phyloP scores from a whole-genome alignment of 805 yeast genomes.

The Candida quercuum region DNA sequence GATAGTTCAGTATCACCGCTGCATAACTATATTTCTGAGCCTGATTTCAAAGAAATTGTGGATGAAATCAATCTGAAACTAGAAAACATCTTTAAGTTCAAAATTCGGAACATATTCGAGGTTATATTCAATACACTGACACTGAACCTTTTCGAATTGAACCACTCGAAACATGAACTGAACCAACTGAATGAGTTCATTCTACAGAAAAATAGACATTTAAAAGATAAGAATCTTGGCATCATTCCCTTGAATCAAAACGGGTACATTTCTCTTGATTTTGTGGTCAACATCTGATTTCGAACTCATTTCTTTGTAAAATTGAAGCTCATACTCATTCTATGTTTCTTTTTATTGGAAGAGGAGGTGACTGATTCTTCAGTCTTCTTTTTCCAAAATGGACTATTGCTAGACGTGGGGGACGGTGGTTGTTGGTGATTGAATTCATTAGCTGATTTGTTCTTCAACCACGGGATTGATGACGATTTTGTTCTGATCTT shows the following conservation, averaged over 20 bases:
- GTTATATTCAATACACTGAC: no score
- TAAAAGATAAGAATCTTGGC: no score
- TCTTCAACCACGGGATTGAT: background rate
- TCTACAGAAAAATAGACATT: no score
- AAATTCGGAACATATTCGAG: slow-evolving; percentile 36
- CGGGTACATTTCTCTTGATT: background rate
- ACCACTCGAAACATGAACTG: no score
- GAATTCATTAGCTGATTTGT: background rate
- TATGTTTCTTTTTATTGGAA: slow-evolving; percentile 18
- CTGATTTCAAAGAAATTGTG: slow-evolving; percentile 40
- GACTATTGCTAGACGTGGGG: no score
- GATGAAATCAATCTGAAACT: slow-evolving; percentile 37
- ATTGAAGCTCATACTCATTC: slow-evolving; percentile 21
- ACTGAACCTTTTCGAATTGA: no score
- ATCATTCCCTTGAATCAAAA: no score
- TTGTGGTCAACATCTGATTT: background rate
- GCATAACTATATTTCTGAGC: slow-evolving; percentile 27
- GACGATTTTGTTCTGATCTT: slow-evolving; percentile 1
- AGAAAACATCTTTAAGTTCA: slow-evolving; percentile 34
- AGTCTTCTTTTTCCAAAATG: no score
- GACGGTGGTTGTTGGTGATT: slow-evolving; percentile 1
- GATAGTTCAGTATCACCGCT: slow-evolving; percentile 48
- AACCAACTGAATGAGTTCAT: no score
- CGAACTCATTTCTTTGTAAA: slow-evolving; percentile 6
- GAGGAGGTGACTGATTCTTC: no score